These are phyloP conservation scores for Camillea tinctor DNA, from an alignment of 2,329 filamentous ascomycete species.

Conservation along the genomic window DNA sequence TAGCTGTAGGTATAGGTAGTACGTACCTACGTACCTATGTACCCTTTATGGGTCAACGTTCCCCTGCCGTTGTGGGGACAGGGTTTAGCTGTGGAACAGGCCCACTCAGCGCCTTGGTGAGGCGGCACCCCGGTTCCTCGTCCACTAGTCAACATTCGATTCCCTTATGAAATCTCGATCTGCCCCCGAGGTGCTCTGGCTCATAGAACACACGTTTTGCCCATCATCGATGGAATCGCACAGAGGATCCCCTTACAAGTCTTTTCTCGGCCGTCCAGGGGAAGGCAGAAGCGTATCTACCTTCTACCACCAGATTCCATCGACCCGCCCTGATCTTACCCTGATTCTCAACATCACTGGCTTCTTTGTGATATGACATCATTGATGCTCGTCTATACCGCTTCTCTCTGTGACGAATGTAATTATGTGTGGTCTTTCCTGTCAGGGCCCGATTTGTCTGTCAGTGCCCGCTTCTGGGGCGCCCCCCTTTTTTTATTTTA, in stretches of 20 bases:
- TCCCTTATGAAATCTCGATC: slow-evolving; percentile 23
- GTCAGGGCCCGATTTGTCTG: not conserved
- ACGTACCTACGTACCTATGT: not conserved
- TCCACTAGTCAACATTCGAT: slow-evolving; percentile 16
- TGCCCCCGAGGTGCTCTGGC: slow-evolving; percentile 5
- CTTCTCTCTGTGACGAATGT: not conserved
- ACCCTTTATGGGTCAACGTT: not conserved
- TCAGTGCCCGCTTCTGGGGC: not conserved
- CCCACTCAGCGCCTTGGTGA: not conserved
- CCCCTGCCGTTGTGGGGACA: not conserved
- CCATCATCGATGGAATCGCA: slow-evolving; percentile 12
- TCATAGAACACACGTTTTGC: slow-evolving; percentile 4
- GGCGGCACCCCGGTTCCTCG: slow-evolving; percentile 2
- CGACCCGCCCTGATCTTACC: slow-evolving; percentile 8
- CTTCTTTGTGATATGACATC: slow-evolving; percentile 20
- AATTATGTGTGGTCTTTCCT: not conserved
- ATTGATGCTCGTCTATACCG: slow-evolving; percentile 6
- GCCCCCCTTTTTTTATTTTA: not conserved
- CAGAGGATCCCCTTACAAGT: slow-evolving; percentile 2
- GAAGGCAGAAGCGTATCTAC: not conserved
- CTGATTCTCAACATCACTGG: slow-evolving; percentile 13
- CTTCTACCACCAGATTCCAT: slow-evolving; percentile 2
- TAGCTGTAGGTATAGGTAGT: not conserved
- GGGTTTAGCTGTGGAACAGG: not conserved
- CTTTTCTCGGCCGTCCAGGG: not conserved